Percentiles rank a stretch among this genome's conserved stretches.
Conservation (phyloP, 1,284 basidiomycete genomes). For the Ceratobasidium sp. region DNA sequence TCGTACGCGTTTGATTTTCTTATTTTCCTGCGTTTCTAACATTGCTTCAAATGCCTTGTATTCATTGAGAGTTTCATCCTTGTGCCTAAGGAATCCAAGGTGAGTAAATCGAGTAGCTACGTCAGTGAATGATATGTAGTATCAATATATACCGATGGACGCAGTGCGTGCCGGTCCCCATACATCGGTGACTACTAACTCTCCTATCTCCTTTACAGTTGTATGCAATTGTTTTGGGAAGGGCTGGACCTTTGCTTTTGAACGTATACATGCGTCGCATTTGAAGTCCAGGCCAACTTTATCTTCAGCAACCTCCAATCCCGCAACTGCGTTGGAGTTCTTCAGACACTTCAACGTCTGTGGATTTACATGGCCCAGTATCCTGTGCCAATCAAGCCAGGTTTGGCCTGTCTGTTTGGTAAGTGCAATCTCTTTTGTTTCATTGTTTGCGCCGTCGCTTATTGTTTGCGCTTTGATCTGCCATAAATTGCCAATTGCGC, state of each 20-base stretch:
- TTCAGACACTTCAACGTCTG: not conserved
- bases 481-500: not conserved
- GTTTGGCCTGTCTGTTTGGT: conserved; percentile 19
- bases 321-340: not conserved
- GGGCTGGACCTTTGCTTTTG: conserved; percentile 1
- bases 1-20: not conserved
- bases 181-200: conserved; percentile 49
- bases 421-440: conserved; percentile 15
- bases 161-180: conserved; percentile 48
- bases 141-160: conserved; percentile 46
- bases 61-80: conserved; percentile 47
- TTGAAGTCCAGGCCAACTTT: conserved; percentile 3
- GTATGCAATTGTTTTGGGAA: conserved; percentile 46
- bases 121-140: conserved; percentile 51
- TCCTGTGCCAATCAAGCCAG: conserved; percentile 51
- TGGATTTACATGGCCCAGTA: conserved; percentile 53
- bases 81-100: conserved; percentile 47
- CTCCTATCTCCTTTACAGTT: conserved; percentile 45
- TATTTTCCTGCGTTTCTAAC: not conserved
- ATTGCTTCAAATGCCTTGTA: conserved; percentile 24
- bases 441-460: not conserved
- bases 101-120: conserved; percentile 45
- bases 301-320: conserved; percentile 7
- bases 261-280: conserved; percentile 19
- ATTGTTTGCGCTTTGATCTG: not conserved